phyloP scores from a whole-genome alignment of 2,329 filamentous ascomycete species.

The Trichoderma pleuroti region DNA sequence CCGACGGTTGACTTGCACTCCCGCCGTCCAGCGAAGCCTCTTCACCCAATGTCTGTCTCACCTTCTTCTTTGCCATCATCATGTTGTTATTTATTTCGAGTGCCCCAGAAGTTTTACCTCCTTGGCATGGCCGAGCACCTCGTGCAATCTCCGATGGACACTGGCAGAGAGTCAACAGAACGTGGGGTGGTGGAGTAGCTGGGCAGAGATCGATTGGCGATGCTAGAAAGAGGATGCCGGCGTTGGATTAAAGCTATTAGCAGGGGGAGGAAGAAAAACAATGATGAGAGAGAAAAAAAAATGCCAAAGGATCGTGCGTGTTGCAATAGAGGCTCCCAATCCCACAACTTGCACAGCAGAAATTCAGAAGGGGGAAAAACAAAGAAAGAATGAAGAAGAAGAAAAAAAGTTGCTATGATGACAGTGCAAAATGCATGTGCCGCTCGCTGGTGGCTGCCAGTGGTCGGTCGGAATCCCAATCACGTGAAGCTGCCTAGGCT shows the following conservation, averaged over 20 bases:
- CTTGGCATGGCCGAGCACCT: not conserved
- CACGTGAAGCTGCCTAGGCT: not conserved
- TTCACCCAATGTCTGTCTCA: constrained; percentile 38
- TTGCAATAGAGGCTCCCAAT: not conserved
- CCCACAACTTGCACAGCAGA: not conserved
- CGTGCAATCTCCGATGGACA: not conserved
- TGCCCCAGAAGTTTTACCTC: not conserved
- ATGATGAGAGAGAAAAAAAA: not conserved
- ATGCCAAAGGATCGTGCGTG: not conserved
- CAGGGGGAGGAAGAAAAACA: not conserved
- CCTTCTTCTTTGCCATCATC: constrained; percentile 47
- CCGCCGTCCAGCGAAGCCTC: not conserved
- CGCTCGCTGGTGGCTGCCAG: not conserved
- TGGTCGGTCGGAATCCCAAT: not conserved
- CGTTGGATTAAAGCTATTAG: not conserved
- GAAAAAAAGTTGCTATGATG: not conserved
- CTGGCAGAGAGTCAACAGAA: not conserved
- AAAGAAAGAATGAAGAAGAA: not conserved
- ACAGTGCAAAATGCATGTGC: not conserved
- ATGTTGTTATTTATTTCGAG: not conserved
- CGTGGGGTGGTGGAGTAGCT: constrained; percentile 7
- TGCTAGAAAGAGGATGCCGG: not conserved
- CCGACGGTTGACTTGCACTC: not conserved
- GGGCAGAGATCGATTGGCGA: not conserved
- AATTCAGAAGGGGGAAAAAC: not conserved